These are phyloP conservation scores for Sugiyamaella sp. DNA, from an alignment of 1,139 yeast species.

Conservation along the genomic window DNA sequence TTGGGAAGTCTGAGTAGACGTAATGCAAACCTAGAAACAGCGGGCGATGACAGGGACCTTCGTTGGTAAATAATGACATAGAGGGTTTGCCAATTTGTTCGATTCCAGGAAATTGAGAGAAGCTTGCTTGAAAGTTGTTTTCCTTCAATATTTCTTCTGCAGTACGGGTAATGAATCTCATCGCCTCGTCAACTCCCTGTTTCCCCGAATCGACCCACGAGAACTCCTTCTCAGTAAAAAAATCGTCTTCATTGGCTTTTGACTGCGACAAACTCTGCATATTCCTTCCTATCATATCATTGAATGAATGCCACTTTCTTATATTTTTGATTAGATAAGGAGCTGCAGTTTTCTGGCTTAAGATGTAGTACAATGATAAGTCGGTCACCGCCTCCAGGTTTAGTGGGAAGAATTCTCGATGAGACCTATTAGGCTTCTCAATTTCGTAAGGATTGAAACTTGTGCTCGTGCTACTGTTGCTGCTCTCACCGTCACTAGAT, in stretches of 20 bases:
- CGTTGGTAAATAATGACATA: constrained; percentile 22
- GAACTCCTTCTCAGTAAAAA: constrained; percentile 5
- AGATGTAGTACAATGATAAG: constrained; percentile 14
- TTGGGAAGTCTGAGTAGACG: constrained; percentile 16
- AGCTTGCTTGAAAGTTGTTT: constrained; percentile 23
- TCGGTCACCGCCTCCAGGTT: constrained; percentile 14
- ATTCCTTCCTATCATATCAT: constrained; percentile 16
- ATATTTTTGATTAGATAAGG: constrained; percentile 22
- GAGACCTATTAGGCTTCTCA: neutral
- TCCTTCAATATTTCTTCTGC: constrained; percentile 24
- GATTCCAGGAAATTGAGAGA: constrained; percentile 20
- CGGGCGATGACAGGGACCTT: constrained; percentile 18
- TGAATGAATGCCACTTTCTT: constrained; percentile 28
- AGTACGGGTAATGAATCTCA: constrained; percentile 21
- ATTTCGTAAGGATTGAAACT: neutral
- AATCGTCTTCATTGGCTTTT: constrained; percentile 3
- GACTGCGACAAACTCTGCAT: constrained; percentile 4
- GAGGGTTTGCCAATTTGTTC: constrained; percentile 23
- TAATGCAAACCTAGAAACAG: constrained; percentile 26
- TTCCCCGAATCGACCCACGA: constrained; percentile 15
- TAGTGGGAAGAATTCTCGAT: constrained; percentile 13
- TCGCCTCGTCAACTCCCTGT: constrained; percentile 21
- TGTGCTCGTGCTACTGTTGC: constrained; percentile 5
- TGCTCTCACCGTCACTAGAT: neutral
- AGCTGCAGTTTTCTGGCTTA: constrained; percentile 13